phyloP scores from a whole-genome alignment of 148 eudicot species.

The Mesembryanthemum crystallinum region DNA sequence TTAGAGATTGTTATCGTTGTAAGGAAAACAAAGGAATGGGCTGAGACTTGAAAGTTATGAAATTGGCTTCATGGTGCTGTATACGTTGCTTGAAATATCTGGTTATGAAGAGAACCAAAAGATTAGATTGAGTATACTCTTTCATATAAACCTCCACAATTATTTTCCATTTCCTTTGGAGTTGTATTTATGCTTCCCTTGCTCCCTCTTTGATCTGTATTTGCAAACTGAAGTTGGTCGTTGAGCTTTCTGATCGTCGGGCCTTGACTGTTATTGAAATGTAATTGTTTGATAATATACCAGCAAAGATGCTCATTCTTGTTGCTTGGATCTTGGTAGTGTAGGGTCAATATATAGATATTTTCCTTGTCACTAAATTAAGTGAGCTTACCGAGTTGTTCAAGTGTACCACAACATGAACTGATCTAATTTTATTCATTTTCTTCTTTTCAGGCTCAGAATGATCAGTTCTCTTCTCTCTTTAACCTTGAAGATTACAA shows the following conservation, averaged over 20 bases:
- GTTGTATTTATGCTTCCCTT: neutral
- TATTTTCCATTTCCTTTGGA: neutral
- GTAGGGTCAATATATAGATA: neutral
- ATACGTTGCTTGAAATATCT: neutral
- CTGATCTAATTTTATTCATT: conserved; percentile 5
- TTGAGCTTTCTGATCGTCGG: too few relatives aligned
- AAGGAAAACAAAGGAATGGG: neutral
- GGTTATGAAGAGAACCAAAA: neutral
- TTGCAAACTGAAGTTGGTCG: neutral
- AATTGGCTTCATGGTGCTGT: neutral
- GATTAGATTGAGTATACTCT: neutral
- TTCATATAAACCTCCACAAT: neutral
- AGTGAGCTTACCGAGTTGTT: neutral
- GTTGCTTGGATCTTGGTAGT: neutral
- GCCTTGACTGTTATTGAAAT: neutral
- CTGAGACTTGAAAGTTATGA: neutral
- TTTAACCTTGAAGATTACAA: conserved; percentile 92
- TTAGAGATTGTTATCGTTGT: neutral
- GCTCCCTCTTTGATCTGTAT: neutral
- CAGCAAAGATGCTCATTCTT: neutral
- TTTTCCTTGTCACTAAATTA: neutral
- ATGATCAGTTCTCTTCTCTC: conserved; percentile 67
- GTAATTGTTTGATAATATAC: neutral
- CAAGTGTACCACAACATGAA: neutral
- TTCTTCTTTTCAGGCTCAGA: conserved; percentile 69